These are phyloP conservation scores for Xylaria sp. DNA, from an alignment of 2,329 filamentous ascomycete genomes.

Conservation along the genomic window DNA sequence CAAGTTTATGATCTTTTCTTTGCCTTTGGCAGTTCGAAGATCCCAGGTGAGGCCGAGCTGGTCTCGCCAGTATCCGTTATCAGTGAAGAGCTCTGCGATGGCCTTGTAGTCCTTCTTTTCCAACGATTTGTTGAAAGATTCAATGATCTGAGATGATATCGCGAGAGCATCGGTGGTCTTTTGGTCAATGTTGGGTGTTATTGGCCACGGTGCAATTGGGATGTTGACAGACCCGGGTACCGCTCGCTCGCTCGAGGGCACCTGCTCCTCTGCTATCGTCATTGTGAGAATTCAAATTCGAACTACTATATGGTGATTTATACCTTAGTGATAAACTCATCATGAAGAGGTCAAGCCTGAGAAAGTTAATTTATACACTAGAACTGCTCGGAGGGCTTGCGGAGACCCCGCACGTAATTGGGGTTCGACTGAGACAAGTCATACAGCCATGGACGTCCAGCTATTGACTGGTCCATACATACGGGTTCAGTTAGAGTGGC, in stretches of 20 bases:
- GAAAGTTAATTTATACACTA: conserved; percentile 20
- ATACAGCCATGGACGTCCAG: neutral
- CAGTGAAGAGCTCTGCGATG: conserved; percentile 57
- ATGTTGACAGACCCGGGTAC: conserved; percentile 53
- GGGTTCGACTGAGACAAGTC: neutral
- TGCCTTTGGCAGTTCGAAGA: conserved; percentile 63
- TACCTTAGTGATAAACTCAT: neutral
- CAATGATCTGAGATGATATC: conserved; percentile 52
- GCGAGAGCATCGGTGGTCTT: conserved; percentile 50
- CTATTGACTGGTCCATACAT: neutral
- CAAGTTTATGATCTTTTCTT: conserved; percentile 52
- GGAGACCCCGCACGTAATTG: conserved; percentile 25
- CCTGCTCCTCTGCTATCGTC: conserved; percentile 25
- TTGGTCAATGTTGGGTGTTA: conserved; percentile 45
- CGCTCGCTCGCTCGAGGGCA: conserved; percentile 46
- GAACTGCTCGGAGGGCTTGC: neutral
- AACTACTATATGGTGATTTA: neutral
- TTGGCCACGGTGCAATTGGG: conserved; percentile 55
- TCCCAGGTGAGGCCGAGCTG: conserved; percentile 67
- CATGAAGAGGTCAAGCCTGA: neutral
- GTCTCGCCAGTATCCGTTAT: conserved; percentile 67
- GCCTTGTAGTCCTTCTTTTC: conserved; percentile 48
- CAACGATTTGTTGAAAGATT: conserved; percentile 54
- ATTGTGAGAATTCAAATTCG: conserved; percentile 21
- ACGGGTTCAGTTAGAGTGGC: neutral